phyloP scores from a whole-genome alignment of 192 early-diverging fungal species.

The Rhizophagus prolifer region DNA sequence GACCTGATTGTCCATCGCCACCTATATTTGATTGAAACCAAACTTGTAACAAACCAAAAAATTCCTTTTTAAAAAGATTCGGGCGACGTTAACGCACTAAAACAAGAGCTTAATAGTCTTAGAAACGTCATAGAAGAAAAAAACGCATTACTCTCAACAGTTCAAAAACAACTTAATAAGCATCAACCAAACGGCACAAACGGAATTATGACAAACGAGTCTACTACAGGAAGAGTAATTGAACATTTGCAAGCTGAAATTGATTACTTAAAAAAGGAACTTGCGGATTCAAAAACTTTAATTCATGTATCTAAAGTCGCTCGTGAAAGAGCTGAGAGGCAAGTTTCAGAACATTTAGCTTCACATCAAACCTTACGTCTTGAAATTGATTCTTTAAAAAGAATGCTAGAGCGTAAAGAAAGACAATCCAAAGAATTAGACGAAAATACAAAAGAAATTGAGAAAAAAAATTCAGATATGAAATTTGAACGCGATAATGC shows the following conservation, averaged over 20 bases:
- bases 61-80: constrained; percentile 3
- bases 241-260: constrained; percentile 28
- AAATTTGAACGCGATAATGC: constrained; percentile 32
- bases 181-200: constrained; percentile 4
- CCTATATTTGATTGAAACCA: background rate
- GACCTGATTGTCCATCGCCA: background rate
- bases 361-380: constrained; percentile 23
- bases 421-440: constrained; percentile 27
- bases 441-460: constrained; percentile 8
- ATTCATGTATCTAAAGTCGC: constrained; percentile 20
- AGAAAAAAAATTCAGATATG: constrained; percentile 26
- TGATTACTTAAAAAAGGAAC: constrained; percentile 26
- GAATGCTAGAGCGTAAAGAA: constrained; percentile 30
- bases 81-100: background rate
- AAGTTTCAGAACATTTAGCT: constrained; percentile 23
- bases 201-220: background rate
- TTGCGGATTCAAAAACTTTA: constrained; percentile 22
- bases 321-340: constrained; percentile 26
- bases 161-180: constrained; percentile 26
- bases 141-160: constrained; percentile 18
- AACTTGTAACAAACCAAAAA: background rate
- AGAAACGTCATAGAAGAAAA: constrained; percentile 25
- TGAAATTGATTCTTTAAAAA: constrained; percentile 29
- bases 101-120: constrained; percentile 24
- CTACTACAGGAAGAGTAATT: constrained; percentile 24